Evolutionary conservation across 305 asterid genomes (phyloP), one percentile per base, ranked within the genome.

Genomic region (Fraxinus platypoda): DNA sequence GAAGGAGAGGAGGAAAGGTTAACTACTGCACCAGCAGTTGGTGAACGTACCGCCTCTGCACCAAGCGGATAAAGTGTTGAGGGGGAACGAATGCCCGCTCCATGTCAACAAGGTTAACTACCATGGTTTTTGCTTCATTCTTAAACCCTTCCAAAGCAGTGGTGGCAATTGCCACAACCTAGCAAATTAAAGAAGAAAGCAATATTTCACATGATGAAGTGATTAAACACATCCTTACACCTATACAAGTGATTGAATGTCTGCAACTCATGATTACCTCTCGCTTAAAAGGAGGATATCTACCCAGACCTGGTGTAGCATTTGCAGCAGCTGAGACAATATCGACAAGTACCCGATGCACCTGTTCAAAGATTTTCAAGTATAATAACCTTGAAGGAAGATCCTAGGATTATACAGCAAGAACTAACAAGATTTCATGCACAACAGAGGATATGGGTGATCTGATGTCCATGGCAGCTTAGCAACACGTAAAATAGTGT

Each of bases 1-100:
- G 68, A 79, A 21, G 59, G 41, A 83, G 52, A 75, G 13, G 21
- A 26, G 52, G 37, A 78, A 28, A 19, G 8, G 75, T 35, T 31
- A 34, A 64, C 21, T 43, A 68, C 62, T 80, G 75, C 46, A 28
- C 72, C 17, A 76, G 28, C 74, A 66, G 35, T 78, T 83, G 70
- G 73, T 70, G 54, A 79, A 54, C 93, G 80, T 90, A 97, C 98
- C 98, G 89, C 85, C 98, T 92, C 89, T 94, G 99, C 86, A 97
- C 96, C 87, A 97, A 87, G 81, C 98, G 98, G 81, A 97, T 93
- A 78, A 97, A 94, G 86, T 97, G 99, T 84, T 97, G 99, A 1
- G 99, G 97, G 80, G 99, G 99, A 74, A 97, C 99, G 90, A 91
- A 97, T 66, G 94, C 99, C 64, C 98, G 92, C 87, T 97, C 98